phyloP scores from a whole-genome alignment of 2,329 filamentous ascomycete species.

The Alternaria alternata region DNA sequence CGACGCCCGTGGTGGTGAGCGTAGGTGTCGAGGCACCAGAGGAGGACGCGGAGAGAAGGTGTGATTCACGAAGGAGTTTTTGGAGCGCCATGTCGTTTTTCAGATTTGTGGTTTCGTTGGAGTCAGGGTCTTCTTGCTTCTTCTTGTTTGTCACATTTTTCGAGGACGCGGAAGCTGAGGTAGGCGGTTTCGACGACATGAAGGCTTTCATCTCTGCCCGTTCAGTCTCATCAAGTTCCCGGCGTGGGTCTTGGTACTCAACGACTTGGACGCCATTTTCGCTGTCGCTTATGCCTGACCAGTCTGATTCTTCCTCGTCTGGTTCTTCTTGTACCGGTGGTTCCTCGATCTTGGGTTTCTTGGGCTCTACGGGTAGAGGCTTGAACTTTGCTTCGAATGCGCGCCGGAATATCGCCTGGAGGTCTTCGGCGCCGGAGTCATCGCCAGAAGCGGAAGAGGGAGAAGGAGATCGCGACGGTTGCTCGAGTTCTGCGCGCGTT shows the following conservation, averaged over 20 bases:
- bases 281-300: constrained; percentile 66
- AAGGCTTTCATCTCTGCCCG: constrained; percentile 78
- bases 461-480: constrained; percentile 38
- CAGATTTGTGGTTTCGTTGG: constrained; percentile 70
- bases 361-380: constrained; percentile 64
- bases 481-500: constrained; percentile 41
- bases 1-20: constrained; percentile 66
- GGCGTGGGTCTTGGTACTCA: constrained; percentile 47
- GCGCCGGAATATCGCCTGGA: constrained; percentile 78
- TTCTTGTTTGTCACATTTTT: constrained; percentile 27
- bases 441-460: constrained; percentile 36
- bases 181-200: constrained; percentile 68
- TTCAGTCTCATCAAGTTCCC: constrained; percentile 33
- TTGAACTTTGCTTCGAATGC: constrained; percentile 91
- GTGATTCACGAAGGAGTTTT: constrained; percentile 87
- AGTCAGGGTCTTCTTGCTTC: constrained; percentile 53
- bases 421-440: constrained; percentile 58
- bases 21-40: constrained; percentile 53
- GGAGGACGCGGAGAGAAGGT: constrained; percentile 73
- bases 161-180: constrained; percentile 37
- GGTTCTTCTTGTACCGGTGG: constrained; percentile 39
- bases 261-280: constrained; percentile 55
- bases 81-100: constrained; percentile 94
- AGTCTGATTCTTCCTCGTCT: constrained; percentile 60
- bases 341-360: constrained; percentile 37